A percentile compares a stretch with the other conserved stretches of the same genome.
phyloP scores from a whole-genome alignment of 768 basidiomycete genomes.

The Podaxis pistillaris region DNA sequence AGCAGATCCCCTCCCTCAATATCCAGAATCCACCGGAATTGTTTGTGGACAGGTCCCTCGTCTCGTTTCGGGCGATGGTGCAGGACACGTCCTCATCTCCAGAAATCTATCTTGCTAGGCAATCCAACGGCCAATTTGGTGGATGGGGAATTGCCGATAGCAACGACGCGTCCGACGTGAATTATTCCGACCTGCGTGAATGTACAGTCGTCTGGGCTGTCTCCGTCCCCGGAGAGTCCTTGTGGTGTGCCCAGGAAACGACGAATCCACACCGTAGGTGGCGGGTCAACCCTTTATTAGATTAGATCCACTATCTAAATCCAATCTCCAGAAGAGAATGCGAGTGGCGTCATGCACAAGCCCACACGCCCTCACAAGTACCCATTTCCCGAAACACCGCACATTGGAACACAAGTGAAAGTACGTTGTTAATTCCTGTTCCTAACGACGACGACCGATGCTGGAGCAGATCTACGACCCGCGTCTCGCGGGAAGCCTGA shows the following conservation, averaged over 20 bases:
- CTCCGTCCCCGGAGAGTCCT: slow-evolving; percentile 65
- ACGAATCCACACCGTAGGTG: slow-evolving; percentile 11
- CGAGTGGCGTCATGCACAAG: slow-evolving; percentile 17
- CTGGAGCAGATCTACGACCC: slow-evolving; percentile 55
- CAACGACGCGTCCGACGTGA: slow-evolving; percentile 31
- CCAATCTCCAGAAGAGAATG: background rate
- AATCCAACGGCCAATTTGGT: slow-evolving; percentile 44
- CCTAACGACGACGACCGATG: slow-evolving; percentile 7
- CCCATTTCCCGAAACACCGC: slow-evolving; percentile 49
- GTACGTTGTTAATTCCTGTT: slow-evolving; percentile 29
- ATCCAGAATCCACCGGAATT: slow-evolving; percentile 45
- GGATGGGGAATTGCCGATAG: slow-evolving; percentile 70
- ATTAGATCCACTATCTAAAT: background rate
- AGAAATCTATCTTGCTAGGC: slow-evolving; percentile 66
- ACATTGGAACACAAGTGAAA: slow-evolving; percentile 76
- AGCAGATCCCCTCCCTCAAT: slow-evolving; percentile 60
- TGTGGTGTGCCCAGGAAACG: slow-evolving; percentile 46
- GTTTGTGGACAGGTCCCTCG: slow-evolving; percentile 53
- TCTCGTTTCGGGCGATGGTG: slow-evolving; percentile 75
- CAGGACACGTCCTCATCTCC: slow-evolving; percentile 77
- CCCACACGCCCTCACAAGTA: slow-evolving; percentile 55
- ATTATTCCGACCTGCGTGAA: slow-evolving; percentile 57
- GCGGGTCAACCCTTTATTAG: background rate
- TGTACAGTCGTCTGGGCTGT: slow-evolving; percentile 71
- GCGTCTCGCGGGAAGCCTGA: slow-evolving; percentile 41